Conservation (phyloP, 2,329 filamentous ascomycete species). For the Pseudogymnoascus sp. region DNA sequence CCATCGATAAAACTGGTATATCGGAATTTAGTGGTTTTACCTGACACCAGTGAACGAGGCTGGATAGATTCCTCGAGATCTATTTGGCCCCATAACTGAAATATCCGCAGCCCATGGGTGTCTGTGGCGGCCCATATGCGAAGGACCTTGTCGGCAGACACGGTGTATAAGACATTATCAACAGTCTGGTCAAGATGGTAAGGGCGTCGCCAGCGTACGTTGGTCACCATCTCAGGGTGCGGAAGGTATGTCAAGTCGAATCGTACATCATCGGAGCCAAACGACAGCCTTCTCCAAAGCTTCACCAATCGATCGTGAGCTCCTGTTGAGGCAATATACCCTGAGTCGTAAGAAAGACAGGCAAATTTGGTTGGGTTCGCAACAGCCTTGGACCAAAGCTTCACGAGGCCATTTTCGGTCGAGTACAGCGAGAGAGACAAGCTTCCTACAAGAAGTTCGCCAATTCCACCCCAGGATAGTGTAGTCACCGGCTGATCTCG, state of each 20-base stretch:
- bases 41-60: slow-evolving; percentile 15
- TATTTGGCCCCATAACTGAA: slow-evolving; percentile 74
- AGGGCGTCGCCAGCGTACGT: slow-evolving; percentile 76
- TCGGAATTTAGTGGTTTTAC: slow-evolving; percentile 33
- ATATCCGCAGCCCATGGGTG: slow-evolving; percentile 57
- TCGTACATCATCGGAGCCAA: slow-evolving; percentile 70
- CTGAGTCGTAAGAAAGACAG: slow-evolving; percentile 75
- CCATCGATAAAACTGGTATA: slow-evolving; percentile 80
- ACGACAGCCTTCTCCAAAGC: slow-evolving; percentile 82
- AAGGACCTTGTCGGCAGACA: slow-evolving; percentile 71
- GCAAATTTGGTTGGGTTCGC: slow-evolving; percentile 68
- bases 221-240: slow-evolving; percentile 75
- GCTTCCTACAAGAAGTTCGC: slow-evolving; percentile 77
- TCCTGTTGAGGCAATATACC: slow-evolving; percentile 75
- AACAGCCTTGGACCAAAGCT: slow-evolving; percentile 66
- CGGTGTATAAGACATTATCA: slow-evolving; percentile 84
- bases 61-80: slow-evolving; percentile 67
- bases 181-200: slow-evolving; percentile 67
- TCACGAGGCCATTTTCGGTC: slow-evolving; percentile 39
- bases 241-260: slow-evolving; percentile 87
- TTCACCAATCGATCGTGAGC: slow-evolving; percentile 77
- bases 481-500: slow-evolving; percentile 39
- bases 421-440: slow-evolving; percentile 61
- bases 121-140: slow-evolving; percentile 79
- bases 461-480: slow-evolving; percentile 79